phyloP scores from a whole-genome alignment of 1,284 basidiomycete genomes.

The Ceratorhiza oryzae-sativae region DNA sequence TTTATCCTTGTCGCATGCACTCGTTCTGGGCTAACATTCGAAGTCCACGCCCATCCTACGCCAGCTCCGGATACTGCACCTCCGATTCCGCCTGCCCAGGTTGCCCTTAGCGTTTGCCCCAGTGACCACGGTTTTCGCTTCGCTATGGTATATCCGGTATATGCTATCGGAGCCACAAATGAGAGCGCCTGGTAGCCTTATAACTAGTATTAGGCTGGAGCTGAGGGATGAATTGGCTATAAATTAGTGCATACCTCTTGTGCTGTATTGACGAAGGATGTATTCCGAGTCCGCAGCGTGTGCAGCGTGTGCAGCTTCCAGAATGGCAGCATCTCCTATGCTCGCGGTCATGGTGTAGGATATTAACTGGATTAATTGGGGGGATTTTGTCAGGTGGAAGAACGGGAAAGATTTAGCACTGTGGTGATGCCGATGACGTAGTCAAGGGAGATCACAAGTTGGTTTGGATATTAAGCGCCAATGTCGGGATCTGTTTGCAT shows the following conservation, averaged over 20 bases:
- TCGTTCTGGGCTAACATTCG: constrained; percentile 46
- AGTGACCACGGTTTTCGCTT: constrained; percentile 64
- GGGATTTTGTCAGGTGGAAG: too few species aligned
- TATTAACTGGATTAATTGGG: neutral
- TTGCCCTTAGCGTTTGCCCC: constrained; percentile 68
- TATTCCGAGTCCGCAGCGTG: constrained; percentile 54
- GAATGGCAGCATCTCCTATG: neutral
- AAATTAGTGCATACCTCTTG: constrained; percentile 1
- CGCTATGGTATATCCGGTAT: constrained; percentile 60
- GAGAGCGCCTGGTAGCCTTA: constrained; percentile 69
- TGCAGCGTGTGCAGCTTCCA: constrained; percentile 17
- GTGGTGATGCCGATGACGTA: neutral
- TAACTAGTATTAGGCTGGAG: neutral
- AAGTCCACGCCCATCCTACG: constrained; percentile 47
- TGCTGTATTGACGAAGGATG: constrained; percentile 64
- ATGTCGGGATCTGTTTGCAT: constrained; percentile 31
- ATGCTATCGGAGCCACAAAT: constrained; percentile 64
- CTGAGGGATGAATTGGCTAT: constrained; percentile 45
- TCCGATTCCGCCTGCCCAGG: constrained; percentile 68
- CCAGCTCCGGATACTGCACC: constrained; percentile 54
- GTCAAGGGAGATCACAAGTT: constrained; percentile 5
- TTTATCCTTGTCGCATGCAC: constrained; percentile 54
- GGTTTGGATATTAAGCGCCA: constrained; percentile 5
- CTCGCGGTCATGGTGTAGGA: neutral
- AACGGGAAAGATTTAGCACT: neutral